A percentile compares a stretch with the other conserved stretches of the same genome.
phyloP scores from a whole-genome alignment of 2,329 filamentous ascomycete genomes.

The Sporothrix dimorphospora region DNA sequence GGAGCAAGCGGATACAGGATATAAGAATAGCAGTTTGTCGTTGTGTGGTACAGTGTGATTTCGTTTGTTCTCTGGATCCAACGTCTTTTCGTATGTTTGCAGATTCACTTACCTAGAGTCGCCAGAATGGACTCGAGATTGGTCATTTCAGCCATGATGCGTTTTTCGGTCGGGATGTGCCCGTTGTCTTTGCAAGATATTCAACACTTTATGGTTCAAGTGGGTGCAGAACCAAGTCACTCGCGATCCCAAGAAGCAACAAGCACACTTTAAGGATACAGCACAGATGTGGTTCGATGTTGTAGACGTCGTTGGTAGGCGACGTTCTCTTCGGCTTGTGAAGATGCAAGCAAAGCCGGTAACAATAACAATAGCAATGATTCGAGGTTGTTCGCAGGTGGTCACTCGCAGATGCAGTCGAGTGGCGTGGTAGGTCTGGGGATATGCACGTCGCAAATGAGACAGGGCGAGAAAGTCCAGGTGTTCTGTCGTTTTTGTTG shows the following conservation, averaged over 20 bases:
- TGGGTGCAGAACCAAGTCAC: slow-evolving; percentile 1
- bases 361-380: slow-evolving; percentile 12
- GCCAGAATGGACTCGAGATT: slow-evolving; percentile 38
- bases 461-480: not conserved
- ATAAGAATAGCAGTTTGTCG: not conserved
- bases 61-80: not conserved
- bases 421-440: not conserved
- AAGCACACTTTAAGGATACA: not conserved
- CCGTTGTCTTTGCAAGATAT: not conserved
- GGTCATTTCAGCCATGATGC: slow-evolving; percentile 32
- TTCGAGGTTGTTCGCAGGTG: not conserved
- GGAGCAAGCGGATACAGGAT: not conserved
- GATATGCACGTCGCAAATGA: slow-evolving; percentile 3
- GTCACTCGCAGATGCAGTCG: slow-evolving; percentile 9
- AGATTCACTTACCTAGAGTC: slow-evolving; percentile 35
- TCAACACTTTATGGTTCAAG: slow-evolving; percentile 2
- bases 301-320: not conserved
- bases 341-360: not conserved
- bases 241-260: slow-evolving; percentile 7
- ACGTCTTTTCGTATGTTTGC: not conserved
- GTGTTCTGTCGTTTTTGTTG: not conserved
- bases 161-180: not conserved
- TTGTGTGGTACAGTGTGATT: not conserved
- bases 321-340: not conserved
- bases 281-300: not conserved